A percentile compares a stretch with the other conserved stretches of the same genome.
These are phyloP conservation scores for Plasmodium blacklocki DNA, from an alignment of 169 alveolate genomes.

Conservation along the genomic window DNA sequence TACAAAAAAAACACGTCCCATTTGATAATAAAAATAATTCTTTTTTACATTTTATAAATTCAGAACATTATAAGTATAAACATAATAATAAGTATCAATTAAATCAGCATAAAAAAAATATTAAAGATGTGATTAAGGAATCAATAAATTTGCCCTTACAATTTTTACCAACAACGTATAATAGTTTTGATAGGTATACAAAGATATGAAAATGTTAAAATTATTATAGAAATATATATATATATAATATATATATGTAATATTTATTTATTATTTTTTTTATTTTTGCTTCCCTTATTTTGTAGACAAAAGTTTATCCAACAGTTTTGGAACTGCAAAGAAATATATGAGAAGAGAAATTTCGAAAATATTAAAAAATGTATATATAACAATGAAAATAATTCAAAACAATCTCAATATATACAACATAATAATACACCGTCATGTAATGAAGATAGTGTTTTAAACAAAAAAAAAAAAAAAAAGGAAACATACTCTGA, in stretches of 20 bases:
- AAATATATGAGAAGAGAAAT: slow-evolving; percentile 45
- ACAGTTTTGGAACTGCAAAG: slow-evolving; percentile 28
- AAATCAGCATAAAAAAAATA: slow-evolving; percentile 27
- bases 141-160: slow-evolving; percentile 52
- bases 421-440: background rate
- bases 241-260: background rate
- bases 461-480: background rate
- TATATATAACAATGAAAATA: slow-evolving; percentile 6
- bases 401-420: background rate
- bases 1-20: background rate
- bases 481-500: background rate
- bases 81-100: background rate
- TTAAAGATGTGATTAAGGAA: slow-evolving; percentile 43
- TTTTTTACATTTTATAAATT: slow-evolving; percentile 1
- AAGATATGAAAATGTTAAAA: background rate
- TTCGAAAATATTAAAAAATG: slow-evolving; percentile 36
- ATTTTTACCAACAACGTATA: slow-evolving; percentile 40
- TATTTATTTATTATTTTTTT: background rate
- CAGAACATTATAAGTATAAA: background rate
- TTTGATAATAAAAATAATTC: background rate
- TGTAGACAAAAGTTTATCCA: slow-evolving; percentile 42
- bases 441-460: background rate
- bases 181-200: slow-evolving; percentile 52
- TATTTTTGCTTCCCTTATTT: background rate
- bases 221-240: background rate